phyloP scores from a whole-genome alignment of 768 basidiomycete species.

The Lenzites betulinus region DNA sequence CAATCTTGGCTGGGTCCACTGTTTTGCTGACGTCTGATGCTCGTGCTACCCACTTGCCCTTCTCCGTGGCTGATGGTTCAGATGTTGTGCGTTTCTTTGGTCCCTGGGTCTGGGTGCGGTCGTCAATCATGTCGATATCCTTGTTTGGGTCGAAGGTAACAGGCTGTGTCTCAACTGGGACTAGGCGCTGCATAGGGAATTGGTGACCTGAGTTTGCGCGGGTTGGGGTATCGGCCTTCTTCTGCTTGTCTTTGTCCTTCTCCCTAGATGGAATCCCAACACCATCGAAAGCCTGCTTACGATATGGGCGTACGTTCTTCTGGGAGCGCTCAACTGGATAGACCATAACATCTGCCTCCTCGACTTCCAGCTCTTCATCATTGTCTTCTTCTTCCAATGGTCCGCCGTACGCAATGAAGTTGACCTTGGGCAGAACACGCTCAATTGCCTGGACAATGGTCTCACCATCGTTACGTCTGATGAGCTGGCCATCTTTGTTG shows the following conservation, averaged over 20 bases:
- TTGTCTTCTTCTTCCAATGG: background rate
- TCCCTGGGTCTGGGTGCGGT: slow-evolving; percentile 2
- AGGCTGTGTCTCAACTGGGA: background rate
- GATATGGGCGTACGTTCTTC: background rate
- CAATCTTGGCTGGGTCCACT: too few relatives aligned
- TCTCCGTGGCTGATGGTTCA: too few relatives aligned
- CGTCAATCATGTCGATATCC: slow-evolving; percentile 4
- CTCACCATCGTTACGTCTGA: slow-evolving; percentile 2
- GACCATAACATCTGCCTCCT: background rate
- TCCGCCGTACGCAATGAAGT: background rate
- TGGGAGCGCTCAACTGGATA: background rate
- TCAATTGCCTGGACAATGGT: slow-evolving; percentile 7
- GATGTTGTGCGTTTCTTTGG: background rate
- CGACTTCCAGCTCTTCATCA: background rate
- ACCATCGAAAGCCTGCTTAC: background rate
- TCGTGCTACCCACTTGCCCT: background rate
- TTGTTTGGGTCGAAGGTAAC: slow-evolving; percentile 1
- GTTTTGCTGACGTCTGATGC: background rate
- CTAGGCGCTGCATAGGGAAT: slow-evolving; percentile 2
- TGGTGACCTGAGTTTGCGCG: too few relatives aligned
- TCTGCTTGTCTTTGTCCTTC: background rate
- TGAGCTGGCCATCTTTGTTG: slow-evolving; percentile 1
- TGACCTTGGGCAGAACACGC: background rate
- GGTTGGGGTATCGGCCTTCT: background rate
- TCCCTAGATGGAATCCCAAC: too few relatives aligned